These are phyloP conservation scores for Diaporthe vexans DNA, from an alignment of 2,329 filamentous ascomycete genomes.

Conservation along the genomic window DNA sequence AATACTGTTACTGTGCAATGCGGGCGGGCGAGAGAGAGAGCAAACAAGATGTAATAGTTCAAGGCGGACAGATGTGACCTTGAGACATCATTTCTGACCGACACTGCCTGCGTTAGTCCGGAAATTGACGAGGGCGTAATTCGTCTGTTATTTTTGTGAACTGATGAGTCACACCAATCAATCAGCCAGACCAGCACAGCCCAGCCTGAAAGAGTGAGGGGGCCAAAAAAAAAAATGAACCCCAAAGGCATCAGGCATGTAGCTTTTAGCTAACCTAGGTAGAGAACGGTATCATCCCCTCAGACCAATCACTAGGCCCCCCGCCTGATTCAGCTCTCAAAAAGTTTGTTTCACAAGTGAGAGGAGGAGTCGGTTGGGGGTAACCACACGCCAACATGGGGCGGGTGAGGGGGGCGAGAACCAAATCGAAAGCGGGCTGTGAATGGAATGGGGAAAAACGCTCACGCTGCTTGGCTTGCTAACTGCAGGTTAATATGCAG, in stretches of 20 bases:
- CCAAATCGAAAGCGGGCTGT: neutral
- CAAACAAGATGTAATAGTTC: constrained; percentile 15
- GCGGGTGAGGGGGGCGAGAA: constrained; percentile 4
- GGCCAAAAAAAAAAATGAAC: constrained; percentile 1
- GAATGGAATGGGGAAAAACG: neutral
- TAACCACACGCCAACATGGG: constrained; percentile 10
- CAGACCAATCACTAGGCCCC: constrained; percentile 17
- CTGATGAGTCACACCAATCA: constrained; percentile 25
- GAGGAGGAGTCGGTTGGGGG: neutral
- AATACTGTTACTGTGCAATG: neutral
- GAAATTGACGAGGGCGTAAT: neutral
- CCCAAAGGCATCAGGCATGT: neutral
- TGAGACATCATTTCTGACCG: constrained; percentile 25
- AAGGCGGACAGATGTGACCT: neutral
- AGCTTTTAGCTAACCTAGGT: constrained; percentile 11
- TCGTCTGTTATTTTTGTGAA: constrained; percentile 22
- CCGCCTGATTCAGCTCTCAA: constrained; percentile 12
- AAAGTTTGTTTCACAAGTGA: constrained; percentile 32
- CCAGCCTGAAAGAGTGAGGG: neutral
- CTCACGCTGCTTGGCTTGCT: constrained; percentile 16
- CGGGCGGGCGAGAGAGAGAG: neutral
- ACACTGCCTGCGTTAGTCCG: constrained; percentile 25
- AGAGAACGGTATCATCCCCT: neutral
- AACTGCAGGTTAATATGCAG: constrained; percentile 33
- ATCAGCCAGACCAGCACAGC: neutral